Evolutionary conservation across 192 early-diverging fungal genomes (phyloP).

Genomic region (Linderina pennispora): DNA sequence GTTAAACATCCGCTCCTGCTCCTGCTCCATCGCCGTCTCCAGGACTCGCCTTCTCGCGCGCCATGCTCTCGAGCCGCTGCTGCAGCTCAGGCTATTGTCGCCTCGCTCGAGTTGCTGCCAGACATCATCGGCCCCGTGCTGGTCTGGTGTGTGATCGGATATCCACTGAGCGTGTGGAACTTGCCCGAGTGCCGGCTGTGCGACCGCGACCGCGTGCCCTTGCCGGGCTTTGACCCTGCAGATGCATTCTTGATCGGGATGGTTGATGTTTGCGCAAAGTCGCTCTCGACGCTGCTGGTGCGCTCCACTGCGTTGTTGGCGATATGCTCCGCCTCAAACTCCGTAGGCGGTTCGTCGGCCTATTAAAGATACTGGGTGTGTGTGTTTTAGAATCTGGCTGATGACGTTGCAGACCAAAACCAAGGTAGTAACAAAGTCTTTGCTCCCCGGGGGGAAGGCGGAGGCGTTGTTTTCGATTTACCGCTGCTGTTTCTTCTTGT

Average conservation of each 20-base stretch:
- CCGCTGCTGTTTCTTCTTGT: too few species aligned
- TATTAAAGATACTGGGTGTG: too few species aligned
- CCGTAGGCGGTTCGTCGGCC: constrained; percentile 11
- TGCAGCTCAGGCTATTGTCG: constrained; percentile 50
- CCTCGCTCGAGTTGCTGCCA: constrained; percentile 15
- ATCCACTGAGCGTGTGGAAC: not conserved
- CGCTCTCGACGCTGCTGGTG: constrained; percentile 13
- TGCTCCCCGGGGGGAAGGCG: too few species aligned
- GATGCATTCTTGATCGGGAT: constrained; percentile 9
- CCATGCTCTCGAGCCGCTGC: constrained; percentile 67
- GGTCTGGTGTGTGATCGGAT: constrained; percentile 8
- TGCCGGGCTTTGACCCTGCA: not conserved
- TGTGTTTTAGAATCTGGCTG: too few species aligned
- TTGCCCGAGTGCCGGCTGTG: constrained; percentile 18
- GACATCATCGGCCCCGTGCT: too few species aligned
- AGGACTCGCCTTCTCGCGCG: constrained; percentile 87
- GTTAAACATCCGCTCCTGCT: constrained; percentile 91
- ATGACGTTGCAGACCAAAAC: too few species aligned
- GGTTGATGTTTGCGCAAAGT: constrained; percentile 15
- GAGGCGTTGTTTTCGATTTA: too few species aligned
- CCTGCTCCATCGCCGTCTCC: constrained; percentile 85
- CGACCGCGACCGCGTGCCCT: constrained; percentile 25
- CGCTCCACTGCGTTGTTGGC: constrained; percentile 5
- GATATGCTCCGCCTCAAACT: constrained; percentile 1
- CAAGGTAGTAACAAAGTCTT: too few species aligned